Base-by-base conservation (phyloP, 1,284 basidiomycete genomes). In the Marasmius oreades region DNA sequence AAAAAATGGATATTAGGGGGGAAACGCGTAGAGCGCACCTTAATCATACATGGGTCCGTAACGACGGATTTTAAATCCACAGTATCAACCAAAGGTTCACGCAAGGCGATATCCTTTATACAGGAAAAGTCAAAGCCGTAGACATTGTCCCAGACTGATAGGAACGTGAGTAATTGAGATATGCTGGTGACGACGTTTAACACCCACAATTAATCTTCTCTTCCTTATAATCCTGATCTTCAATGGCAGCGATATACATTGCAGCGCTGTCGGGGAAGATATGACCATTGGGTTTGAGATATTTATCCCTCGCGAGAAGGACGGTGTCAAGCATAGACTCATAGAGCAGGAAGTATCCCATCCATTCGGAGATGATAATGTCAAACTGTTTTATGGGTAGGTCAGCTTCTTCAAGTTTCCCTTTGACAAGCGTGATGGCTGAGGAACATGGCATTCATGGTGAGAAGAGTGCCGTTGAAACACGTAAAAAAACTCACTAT, bases 321-420 rank as follows among this genome's bases (percentile, higher is more conserved):
- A 99, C 97, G 44, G 96, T 98, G 76, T 99, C 96, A 62, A 99
- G 86, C 97, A 99, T 99, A 70, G 93, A 96, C 73, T 99, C 97
- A 79, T 99, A 99, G 23, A 99, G 84, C 63, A 93, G 76, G 78
- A 93, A 93, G 71, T 95, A 95, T 37, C 93, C 93, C 93, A 97
- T 97, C 93, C 94, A 97, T 73, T 99, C 97, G 59, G 95, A 98
- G 70, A 99, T 94, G 77, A 99, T 98, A 73, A 99, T 97, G 72
- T 99, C 97, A 69, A 94, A 96, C 71, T 95, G 76, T 62, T 90
- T 75, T 67, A 95, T 85, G 5, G 95, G 94, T 44, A 96, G 80
- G 64, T 86, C 82, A 57, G 86, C 79, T 55, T 98, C 95, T 74
- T 99, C 96, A 59, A 99, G 88, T 76, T 99, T 99, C 61, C 96